phyloP scores from a whole-genome alignment of 2,329 filamentous ascomycete genomes.

The Cercospora brassicicola region DNA sequence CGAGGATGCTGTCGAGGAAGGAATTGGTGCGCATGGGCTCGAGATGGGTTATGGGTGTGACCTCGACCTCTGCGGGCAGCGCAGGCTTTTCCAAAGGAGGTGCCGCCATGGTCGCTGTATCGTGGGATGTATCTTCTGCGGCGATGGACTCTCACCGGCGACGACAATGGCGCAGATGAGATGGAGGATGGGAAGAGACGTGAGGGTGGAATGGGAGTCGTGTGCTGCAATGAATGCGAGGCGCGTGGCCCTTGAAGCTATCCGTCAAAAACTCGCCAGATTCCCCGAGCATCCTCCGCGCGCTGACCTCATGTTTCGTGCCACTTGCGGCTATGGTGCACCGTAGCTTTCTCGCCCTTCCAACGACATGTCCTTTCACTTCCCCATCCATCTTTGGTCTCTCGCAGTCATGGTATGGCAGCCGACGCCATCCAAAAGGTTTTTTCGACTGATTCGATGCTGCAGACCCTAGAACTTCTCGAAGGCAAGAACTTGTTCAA shows the following conservation, averaged over 20 bases:
- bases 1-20: conserved; percentile 43
- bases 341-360: not conserved
- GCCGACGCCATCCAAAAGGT: too few species aligned
- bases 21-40: conserved; percentile 32
- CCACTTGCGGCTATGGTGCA: not conserved
- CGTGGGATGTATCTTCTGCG: not conserved
- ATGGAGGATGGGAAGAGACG: not conserved
- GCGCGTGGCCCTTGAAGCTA: not conserved
- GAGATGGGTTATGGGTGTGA: conserved; percentile 25
- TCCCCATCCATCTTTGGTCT: conserved; percentile 26
- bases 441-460: too few species aligned
- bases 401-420: conserved; percentile 31
- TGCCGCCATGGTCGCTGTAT: conserved; percentile 16
- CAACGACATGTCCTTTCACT: not conserved
- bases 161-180: conserved; percentile 1
- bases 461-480: too few species aligned
- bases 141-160: conserved; percentile 1
- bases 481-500: too few species aligned
- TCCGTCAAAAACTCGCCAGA: not conserved
- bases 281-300: not conserved
- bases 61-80: conserved; percentile 27
- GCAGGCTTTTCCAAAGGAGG: conserved; percentile 33
- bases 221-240: not conserved
- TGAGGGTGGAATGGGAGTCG: not conserved
- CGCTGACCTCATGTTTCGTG: not conserved